phyloP scores from a whole-genome alignment of 768 basidiomycete species.

The Ephemerocybe angulata region DNA sequence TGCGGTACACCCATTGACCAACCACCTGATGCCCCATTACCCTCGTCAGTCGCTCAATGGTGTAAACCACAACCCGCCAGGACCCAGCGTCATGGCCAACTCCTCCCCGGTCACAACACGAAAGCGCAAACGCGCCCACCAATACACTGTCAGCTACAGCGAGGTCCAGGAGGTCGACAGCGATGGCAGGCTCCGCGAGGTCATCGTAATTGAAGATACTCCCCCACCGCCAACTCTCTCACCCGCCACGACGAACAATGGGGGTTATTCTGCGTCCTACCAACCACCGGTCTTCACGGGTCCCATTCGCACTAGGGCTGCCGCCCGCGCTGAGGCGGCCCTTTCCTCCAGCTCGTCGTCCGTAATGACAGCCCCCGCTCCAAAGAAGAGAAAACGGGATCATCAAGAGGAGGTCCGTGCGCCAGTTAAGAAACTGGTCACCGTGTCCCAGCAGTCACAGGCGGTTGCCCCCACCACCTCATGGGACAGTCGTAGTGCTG shows the following conservation, averaged over 20 bases:
- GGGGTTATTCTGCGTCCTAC: slow-evolving; percentile 73
- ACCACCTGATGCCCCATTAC: slow-evolving; percentile 63
- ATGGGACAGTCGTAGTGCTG: slow-evolving; percentile 64
- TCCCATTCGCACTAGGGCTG: slow-evolving; percentile 78
- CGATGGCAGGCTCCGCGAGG: slow-evolving; percentile 72
- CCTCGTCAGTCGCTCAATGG: slow-evolving; percentile 55
- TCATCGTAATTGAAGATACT: slow-evolving; percentile 92
- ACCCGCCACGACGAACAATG: slow-evolving; percentile 67
- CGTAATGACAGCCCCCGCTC: slow-evolving; percentile 60
- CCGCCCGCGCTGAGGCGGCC: slow-evolving; percentile 83
- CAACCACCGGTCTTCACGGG: slow-evolving; percentile 74
- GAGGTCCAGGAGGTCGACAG: slow-evolving; percentile 85
- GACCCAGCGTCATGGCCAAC: slow-evolving; percentile 66
- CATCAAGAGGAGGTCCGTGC: slow-evolving; percentile 69
- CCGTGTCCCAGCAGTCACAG: slow-evolving; percentile 48
- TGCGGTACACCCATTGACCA: slow-evolving; percentile 63
- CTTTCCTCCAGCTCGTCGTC: slow-evolving; percentile 67
- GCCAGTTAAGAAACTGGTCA: slow-evolving; percentile 59
- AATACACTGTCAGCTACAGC: slow-evolving; percentile 81
- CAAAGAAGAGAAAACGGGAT: slow-evolving; percentile 85
- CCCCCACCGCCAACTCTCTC: slow-evolving; percentile 80
- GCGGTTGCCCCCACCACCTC: slow-evolving; percentile 52
- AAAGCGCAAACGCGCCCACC: slow-evolving; percentile 80
- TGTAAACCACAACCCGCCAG: slow-evolving; percentile 36
- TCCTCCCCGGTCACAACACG: slow-evolving; percentile 63